A percentile compares a stretch with the other conserved stretches of the same genome.
Evolutionary conservation across 805 yeast species (phyloP).

Genomic region (Wickerhamomyces queroliae): DNA sequence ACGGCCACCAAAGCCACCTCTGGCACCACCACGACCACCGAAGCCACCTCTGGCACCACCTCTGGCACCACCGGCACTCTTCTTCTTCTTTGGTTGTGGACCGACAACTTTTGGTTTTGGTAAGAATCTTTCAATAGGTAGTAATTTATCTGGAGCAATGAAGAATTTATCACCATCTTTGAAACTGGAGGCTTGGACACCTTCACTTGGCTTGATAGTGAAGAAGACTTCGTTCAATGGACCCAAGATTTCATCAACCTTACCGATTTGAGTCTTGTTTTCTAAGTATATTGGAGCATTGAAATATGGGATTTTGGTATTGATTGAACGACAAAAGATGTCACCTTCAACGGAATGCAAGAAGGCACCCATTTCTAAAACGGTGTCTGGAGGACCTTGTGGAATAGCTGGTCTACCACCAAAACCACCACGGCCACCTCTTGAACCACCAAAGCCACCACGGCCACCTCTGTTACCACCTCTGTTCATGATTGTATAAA

Average conservation of each 20-base stretch:
- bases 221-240: slow-evolving; percentile 97
- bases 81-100: slow-evolving; percentile 73
- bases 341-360: slow-evolving; percentile 94
- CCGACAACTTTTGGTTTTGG: slow-evolving; percentile 92
- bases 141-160: slow-evolving; percentile 91
- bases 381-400: slow-evolving; percentile 95
- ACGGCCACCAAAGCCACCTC: slow-evolving; percentile 45
- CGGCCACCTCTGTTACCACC: slow-evolving; percentile 53
- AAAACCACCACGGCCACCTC: slow-evolving; percentile 45
- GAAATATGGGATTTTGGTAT: slow-evolving; percentile 93
- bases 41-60: slow-evolving; percentile 41
- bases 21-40: slow-evolving; percentile 33
- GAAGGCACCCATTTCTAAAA: slow-evolving; percentile 91
- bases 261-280: slow-evolving; percentile 93
- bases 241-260: slow-evolving; percentile 96
- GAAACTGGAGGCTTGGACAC: slow-evolving; percentile 91
- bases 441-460: slow-evolving; percentile 63
- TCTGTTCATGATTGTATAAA: slow-evolving; percentile 35
- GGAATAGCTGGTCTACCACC: slow-evolving; percentile 68
- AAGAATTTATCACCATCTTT: slow-evolving; percentile 93
- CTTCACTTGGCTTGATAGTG: slow-evolving; percentile 94
- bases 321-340: slow-evolving; percentile 91
- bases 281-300: slow-evolving; percentile 97
- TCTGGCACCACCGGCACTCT: slow-evolving; percentile 50
- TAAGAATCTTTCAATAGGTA: slow-evolving; percentile 93